Percentiles rank a stretch among this genome's conserved stretches.
Evolutionary conservation across 495 filamentous ascomycete species (phyloP).

Genomic region (Saxophila tyrrhenica): DNA sequence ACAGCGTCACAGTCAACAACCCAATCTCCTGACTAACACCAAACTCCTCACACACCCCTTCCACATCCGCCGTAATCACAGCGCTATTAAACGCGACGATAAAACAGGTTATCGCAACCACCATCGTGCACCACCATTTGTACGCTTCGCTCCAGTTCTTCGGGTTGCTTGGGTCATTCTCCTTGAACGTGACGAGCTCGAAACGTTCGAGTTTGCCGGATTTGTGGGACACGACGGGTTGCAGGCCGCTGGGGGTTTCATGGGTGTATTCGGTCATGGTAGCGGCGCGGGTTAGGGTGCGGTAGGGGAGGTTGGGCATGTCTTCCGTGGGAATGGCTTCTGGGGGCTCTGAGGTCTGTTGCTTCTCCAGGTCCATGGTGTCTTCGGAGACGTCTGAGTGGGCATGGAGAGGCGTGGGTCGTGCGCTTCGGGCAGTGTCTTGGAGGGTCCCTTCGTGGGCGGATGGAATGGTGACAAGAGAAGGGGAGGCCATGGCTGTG

Average conservation of each 20-base stretch:
- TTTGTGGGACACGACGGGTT: conserved; percentile 38
- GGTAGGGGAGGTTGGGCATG: conserved; percentile 47
- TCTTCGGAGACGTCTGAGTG: neutral
- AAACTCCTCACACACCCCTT: conserved; percentile 48
- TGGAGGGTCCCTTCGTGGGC: neutral
- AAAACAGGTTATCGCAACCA: conserved; percentile 53
- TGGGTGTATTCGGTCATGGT: conserved; percentile 52
- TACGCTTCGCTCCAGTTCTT: conserved; percentile 34
- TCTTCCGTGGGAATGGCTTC: conserved; percentile 16
- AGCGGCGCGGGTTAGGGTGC: conserved; percentile 47
- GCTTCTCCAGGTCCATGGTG: neutral
- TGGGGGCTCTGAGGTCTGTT: neutral
- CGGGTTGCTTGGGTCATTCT: conserved; percentile 23
- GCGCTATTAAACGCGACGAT: conserved; percentile 52
- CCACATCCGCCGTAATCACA: conserved; percentile 58
- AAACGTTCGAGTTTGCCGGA: conserved; percentile 37
- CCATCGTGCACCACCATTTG: conserved; percentile 63
- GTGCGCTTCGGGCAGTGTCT: neutral
- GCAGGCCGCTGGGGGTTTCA: conserved; percentile 48
- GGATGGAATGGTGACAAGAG: neutral
- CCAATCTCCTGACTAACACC: conserved; percentile 54
- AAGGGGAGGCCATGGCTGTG: neutral
- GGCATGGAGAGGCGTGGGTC: no score
- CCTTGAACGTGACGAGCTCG: conserved; percentile 20
- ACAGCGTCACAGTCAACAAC: conserved; percentile 53